These are phyloP conservation scores for Chaetomium strumarium DNA, from an alignment of 2,329 filamentous ascomycete genomes.

Conservation along the genomic window DNA sequence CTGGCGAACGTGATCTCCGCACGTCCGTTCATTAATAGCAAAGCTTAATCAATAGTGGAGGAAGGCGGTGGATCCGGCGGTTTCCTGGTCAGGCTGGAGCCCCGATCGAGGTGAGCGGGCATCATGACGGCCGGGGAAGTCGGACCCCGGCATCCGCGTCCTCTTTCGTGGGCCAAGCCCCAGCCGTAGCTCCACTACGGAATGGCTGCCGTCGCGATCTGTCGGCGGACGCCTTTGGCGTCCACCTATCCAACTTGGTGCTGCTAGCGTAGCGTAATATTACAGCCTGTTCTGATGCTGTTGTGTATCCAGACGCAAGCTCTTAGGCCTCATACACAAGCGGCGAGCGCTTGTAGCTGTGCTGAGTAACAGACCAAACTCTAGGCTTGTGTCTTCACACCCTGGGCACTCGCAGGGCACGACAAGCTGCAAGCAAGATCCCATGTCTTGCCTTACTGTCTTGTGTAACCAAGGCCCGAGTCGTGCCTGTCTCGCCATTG, in stretches of 20 bases:
- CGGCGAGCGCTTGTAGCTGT: too few species aligned
- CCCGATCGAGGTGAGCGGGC: constrained; percentile 10
- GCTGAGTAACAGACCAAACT: too few species aligned
- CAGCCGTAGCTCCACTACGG: constrained; percentile 1
- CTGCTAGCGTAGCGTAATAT: too few species aligned
- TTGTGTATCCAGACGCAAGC: too few species aligned
- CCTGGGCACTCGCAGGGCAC: not conserved
- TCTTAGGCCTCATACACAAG: too few species aligned
- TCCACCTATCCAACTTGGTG: too few species aligned
- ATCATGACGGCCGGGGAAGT: constrained; percentile 12
- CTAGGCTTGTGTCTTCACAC: not conserved
- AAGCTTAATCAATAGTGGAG: not conserved
- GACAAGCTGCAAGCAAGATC: too few species aligned
- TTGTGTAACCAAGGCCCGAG: not conserved
- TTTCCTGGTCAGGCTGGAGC: constrained; percentile 7
- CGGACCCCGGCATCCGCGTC: constrained; percentile 12
- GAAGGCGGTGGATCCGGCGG: constrained; percentile 2
- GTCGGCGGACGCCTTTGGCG: not conserved
- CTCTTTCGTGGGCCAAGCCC: not conserved
- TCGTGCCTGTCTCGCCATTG: not conserved
- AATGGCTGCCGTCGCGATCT: not conserved
- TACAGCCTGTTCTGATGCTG: too few species aligned
- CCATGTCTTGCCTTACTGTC: too few species aligned
- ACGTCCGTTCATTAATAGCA: not conserved
- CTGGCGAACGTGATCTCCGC: not conserved